Base-by-base conservation (phyloP, 2,329 filamentous ascomycete species). In the Aspergillus fructus region DNA sequence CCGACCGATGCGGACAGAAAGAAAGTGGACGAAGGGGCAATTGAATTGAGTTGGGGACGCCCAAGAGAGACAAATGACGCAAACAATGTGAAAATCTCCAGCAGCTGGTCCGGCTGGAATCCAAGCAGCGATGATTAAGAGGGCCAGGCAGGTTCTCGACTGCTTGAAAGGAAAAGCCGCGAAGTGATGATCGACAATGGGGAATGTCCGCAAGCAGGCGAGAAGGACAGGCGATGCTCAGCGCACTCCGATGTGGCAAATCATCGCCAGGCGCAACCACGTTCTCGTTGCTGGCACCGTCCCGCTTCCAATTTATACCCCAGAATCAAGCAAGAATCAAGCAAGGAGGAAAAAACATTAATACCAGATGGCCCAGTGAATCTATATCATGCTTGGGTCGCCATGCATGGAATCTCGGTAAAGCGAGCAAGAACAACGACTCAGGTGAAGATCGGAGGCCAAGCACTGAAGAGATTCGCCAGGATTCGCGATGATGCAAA, bases 61-160 rank as follows among this genome's bases (percentile, higher is more conserved):
- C 51, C 39, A 15, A 13, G 9, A 48, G 45, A 48, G 45, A 49
- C 48, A 48, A 55, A 64, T 64, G 62, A 64, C 62, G 62, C 62
- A 64, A 64, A 64, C 62, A 60, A 64, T 60, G 60, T 63, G 51
- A 53, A 59, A 48, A 33, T 48, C 45, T 37, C 45, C 45, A 48
- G 45, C 12, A 33, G 15, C 43, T n/a, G 9, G 24, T 8, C 15
- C 12, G 43, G 27, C 23, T 24, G 43, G 23, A 19, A 17, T 42
- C 40, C 13, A 48, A 12, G 45, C 17, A n/a, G 33, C 45, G n/a
- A 48, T 24, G 45, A 48, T 48, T 27, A 48, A 48, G 45, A 48
- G 12, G 19, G 12, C 45, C 34, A 27, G 23, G 45, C 34, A 37
- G n/a, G 19, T 42, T 17, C 19, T 42, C 34, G 34, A 37, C 34